Base-by-base conservation (phyloP, 805 yeast species). In the Wickerhamomyces bisporus region DNA sequence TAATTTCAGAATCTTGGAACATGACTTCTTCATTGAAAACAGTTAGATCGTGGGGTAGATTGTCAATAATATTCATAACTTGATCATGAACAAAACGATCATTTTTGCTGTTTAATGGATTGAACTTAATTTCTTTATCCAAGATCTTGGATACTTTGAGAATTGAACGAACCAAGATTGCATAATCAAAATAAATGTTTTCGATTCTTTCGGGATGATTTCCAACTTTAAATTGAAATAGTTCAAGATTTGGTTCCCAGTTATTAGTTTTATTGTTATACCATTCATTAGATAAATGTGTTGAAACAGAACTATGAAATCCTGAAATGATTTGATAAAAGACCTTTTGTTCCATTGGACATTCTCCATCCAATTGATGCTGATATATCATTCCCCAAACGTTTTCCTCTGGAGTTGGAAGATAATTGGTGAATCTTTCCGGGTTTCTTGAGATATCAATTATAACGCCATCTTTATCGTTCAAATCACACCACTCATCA, bases 361-460 rank as follows among this genome's bases (percentile, higher is more conserved):
- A 89, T 45, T 73, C 75, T 15, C 72, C 77, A 21, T 61, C 71
- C 49, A 60, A 68, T 61, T 49, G 69, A 51, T 93, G 96, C 30
- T 77, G 80, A 61, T 93, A 93, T 21, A 93, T 88, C 47, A 94
- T 86, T 29, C 77, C 70, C 99, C 99, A 93, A 33, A 93, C 86
- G 56, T 83, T 87, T 48, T 81, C 78, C 17, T 96, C 86, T 53
- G 93, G 96, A 35, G 81, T 78, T 23, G 98, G 98, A 24, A 88
- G 84, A 55, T 93, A 93, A 0, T 98, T 98, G 0, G 98, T 94
- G 65, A 86, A 93, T 53, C 98, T 71, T 61, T 93, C 99, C 1
- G 96, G 96, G 55, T 94, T 94, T 38, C 84, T 86, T 16, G 81
- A 69, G 40, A 93, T 71, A 53, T 89, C 87, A 21, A 93, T 95